Percentiles rank a stretch among this genome's conserved stretches.
phyloP scores from a whole-genome alignment of 2,329 filamentous ascomycete species.

The Cyclaneusma minus region DNA sequence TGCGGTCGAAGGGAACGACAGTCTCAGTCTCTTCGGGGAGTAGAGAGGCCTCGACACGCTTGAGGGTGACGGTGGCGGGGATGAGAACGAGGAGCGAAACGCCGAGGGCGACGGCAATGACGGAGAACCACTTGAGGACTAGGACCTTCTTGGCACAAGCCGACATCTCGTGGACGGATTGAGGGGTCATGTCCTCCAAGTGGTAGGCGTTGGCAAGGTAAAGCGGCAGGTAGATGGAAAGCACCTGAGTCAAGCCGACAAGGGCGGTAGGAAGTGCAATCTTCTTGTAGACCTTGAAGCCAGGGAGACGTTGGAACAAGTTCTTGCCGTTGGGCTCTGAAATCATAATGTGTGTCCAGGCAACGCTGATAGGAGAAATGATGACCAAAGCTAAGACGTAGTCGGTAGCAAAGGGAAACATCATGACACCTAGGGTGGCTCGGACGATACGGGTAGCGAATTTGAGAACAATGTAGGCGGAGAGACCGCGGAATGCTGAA shows the following conservation, averaged over 20 bases:
- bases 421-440: constrained; percentile 30
- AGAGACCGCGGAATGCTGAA: constrained; percentile 55
- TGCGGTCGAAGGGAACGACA: constrained; percentile 81
- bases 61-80: constrained; percentile 60
- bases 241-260: constrained; percentile 40
- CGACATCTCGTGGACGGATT: constrained; percentile 14
- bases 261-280: constrained; percentile 52
- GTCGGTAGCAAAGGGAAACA: too few relatives aligned
- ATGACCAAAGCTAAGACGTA: constrained; percentile 43
- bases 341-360: constrained; percentile 80
- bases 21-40: constrained; percentile 68
- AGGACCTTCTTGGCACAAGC: constrained; percentile 3
- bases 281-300: constrained; percentile 48
- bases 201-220: constrained; percentile 30
- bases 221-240: constrained; percentile 31
- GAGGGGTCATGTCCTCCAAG: too few relatives aligned
- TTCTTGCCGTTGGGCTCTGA: constrained; percentile 45
- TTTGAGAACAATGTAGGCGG: constrained; percentile 29
- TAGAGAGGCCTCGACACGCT: constrained; percentile 76
- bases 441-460: constrained; percentile 24
- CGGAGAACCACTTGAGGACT: constrained; percentile 27
- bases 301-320: constrained; percentile 56
- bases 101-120: constrained; percentile 27
- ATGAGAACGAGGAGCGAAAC: constrained; percentile 48
- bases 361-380: constrained; percentile 53